phyloP scores from a whole-genome alignment of 2,329 filamentous ascomycete genomes.

The Colletotrichum sp. region DNA sequence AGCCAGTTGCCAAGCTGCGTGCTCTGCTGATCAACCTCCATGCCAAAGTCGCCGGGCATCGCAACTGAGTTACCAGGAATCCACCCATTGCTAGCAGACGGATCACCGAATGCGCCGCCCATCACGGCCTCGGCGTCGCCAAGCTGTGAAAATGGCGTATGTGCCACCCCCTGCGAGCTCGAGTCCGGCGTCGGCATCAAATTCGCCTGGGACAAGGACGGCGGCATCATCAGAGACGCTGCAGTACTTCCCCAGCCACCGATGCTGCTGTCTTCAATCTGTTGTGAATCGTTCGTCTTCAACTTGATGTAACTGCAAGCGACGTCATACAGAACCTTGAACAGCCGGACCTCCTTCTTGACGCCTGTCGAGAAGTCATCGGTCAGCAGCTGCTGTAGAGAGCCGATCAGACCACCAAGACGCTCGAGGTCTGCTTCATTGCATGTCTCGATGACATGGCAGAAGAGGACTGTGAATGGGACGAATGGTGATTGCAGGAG shows the following conservation, averaged over 20 bases:
- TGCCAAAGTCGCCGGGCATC: background rate
- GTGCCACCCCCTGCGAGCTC: background rate
- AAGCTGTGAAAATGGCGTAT: background rate
- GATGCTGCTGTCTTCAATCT: background rate
- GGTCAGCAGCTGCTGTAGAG: constrained; percentile 4
- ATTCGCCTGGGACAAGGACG: background rate
- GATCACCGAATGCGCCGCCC: background rate
- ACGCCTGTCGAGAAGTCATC: background rate
- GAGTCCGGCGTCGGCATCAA: background rate
- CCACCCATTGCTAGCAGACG: background rate
- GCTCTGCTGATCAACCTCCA: constrained; percentile 20
- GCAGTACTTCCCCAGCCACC: background rate
- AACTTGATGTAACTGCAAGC: constrained; percentile 26
- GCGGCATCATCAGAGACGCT: background rate
- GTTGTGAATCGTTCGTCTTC: background rate
- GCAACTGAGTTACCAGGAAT: background rate
- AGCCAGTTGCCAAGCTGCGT: constrained; percentile 23
- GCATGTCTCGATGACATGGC: constrained; percentile 38
- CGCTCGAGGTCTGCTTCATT: constrained; percentile 44
- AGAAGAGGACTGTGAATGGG: constrained; percentile 31
- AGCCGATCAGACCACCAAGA: constrained; percentile 18
- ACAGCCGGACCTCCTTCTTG: constrained; percentile 24
- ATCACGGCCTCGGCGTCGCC: background rate
- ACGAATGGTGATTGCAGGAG: constrained; percentile 26
- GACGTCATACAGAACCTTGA: constrained; percentile 26